Evolutionary conservation across 78 protist species (phyloP).

Genomic region (Dictyostelium citrinum): DNA sequence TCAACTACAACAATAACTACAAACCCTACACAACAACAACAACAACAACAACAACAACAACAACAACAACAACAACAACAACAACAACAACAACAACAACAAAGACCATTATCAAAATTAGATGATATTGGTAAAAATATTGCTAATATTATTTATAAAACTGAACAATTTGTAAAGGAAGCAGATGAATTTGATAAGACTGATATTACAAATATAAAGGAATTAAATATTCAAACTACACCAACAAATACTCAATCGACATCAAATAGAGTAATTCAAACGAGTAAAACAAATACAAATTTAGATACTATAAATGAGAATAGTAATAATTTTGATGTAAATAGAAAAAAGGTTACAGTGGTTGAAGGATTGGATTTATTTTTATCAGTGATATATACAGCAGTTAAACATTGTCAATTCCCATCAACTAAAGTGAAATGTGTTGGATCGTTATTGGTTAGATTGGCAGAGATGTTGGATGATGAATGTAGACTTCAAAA

Average conservation of each 20-base stretch:
- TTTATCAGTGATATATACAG: slow-evolving; percentile 16
- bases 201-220: background rate
- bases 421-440: slow-evolving; percentile 62
- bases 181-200: slow-evolving; percentile 15
- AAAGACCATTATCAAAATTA: background rate
- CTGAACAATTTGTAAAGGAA: slow-evolving; percentile 50
- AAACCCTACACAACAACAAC: background rate
- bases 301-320: background rate
- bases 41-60: background rate
- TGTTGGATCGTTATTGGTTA: slow-evolving; percentile 40
- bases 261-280: background rate
- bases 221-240: background rate
- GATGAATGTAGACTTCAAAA: slow-evolving; percentile 75
- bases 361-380: slow-evolving; percentile 74
- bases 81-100: slow-evolving; percentile 13
- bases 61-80: background rate
- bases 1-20: background rate
- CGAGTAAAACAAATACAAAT: background rate
- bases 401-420: slow-evolving; percentile 37
- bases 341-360: background rate
- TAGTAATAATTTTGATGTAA: background rate
- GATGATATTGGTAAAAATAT: slow-evolving; percentile 19
- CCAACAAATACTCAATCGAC: background rate
- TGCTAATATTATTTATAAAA: slow-evolving; percentile 42
- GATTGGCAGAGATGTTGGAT: slow-evolving; percentile 46